Evolutionary conservation across 441 rosid species (phyloP), one percentile per base, ranked within the genome.

Genomic region (Gossypium trilobum): DNA sequence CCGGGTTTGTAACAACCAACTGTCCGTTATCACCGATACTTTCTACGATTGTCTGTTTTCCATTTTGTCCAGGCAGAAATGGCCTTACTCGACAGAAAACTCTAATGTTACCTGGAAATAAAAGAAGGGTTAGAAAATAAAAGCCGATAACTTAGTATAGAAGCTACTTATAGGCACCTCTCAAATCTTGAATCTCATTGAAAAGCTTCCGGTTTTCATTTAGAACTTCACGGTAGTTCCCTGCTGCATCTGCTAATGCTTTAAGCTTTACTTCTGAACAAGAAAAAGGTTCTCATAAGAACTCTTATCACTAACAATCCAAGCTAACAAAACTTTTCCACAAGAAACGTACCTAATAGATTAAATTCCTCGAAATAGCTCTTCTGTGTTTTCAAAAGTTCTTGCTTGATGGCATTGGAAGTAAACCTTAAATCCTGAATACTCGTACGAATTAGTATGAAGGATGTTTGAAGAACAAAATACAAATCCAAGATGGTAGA

Each of bases 71-170:
- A n/a, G 82, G 89, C 31, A 87, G 70, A 78, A 90, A 90, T 62
- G 98, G 98, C 75, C 97, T 88, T 62, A 90, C 74, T 36, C 98
- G 81, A 73, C 98, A 94, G 75, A 78, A 90, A 14, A 94, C 97
- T 87, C 97, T 83, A 31, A 94, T 94, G 74, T 88, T 94, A 75
- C 98, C 98, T 94, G 87, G 46, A 78, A 6, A 68, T 57, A 4
- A 25, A 57, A 17, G 10, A 73, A 48, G 66, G 9, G 5, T 22
- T 31, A 25, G 44, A n/a, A 69, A 17, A 60, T 68, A 22, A 20
- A 22, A 31, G 58, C 20, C 22, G 13, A 52, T 46, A 74, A 39
- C n/a, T 36, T 50, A 11, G 55, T 23, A 54, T 11, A 17, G 54
- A 5, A 72, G 20, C 22, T 39, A 25, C 68, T 64, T 54, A 22